Evolutionary conservation across 495 filamentous ascomycete genomes (phyloP).

Genomic region (Penicillium paradoxum): DNA sequence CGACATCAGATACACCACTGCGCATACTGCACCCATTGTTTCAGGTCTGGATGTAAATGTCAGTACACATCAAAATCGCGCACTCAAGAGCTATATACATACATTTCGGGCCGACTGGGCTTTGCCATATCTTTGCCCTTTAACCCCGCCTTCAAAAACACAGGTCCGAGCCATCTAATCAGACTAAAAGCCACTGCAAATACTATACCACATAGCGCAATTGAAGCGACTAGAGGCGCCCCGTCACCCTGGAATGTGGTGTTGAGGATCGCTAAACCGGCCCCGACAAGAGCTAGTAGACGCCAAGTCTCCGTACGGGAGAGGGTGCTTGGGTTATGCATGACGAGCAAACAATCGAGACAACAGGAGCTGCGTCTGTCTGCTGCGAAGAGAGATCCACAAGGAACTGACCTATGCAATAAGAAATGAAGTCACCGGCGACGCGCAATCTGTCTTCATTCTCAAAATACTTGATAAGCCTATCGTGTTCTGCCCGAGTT

Average conservation of each 20-base stretch:
- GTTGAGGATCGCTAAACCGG: constrained; percentile 66
- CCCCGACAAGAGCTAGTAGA: constrained; percentile 62
- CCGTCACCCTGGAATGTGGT: constrained; percentile 84
- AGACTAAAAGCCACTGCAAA: constrained; percentile 75
- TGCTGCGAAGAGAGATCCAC: neutral
- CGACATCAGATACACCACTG: constrained; percentile 80
- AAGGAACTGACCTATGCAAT: constrained; percentile 7
- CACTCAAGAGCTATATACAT: constrained; percentile 23
- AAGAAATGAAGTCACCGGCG: constrained; percentile 3
- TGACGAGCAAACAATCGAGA: constrained; percentile 17
- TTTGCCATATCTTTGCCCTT: constrained; percentile 93
- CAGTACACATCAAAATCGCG: constrained; percentile 10
- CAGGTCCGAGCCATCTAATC: constrained; percentile 90
- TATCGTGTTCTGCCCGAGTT: constrained; percentile 29
- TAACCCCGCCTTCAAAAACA: constrained; percentile 82
- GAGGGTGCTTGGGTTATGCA: constrained; percentile 46
- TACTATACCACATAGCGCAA: constrained; percentile 79
- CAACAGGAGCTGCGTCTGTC: neutral
- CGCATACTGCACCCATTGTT: constrained; percentile 95
- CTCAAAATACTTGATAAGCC: constrained; percentile 18
- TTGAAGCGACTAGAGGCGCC: constrained; percentile 80
- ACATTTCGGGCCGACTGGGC: constrained; percentile 68
- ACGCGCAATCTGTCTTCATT: constrained; percentile 34
- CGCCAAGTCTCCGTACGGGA: constrained; percentile 63
- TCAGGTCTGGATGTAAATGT: constrained; percentile 59